Evolutionary conservation across 768 basidiomycete species (phyloP).

Genomic region (Cystofilobasidium ferigula): DNA sequence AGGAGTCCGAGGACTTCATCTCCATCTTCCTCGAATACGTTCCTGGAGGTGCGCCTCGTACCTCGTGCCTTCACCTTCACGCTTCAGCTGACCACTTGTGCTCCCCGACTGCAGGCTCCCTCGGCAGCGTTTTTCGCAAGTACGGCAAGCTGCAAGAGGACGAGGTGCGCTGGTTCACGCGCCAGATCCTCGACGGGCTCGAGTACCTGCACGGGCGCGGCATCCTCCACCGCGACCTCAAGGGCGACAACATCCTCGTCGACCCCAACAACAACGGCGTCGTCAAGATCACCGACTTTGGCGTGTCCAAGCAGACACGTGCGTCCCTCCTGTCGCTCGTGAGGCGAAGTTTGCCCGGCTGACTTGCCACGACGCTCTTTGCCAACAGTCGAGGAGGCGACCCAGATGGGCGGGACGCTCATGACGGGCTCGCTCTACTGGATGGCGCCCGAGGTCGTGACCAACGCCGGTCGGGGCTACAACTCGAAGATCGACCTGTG

Average conservation of each 20-base stretch:
- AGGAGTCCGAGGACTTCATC: slow-evolving; percentile 32
- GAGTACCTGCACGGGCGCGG: slow-evolving; percentile 84
- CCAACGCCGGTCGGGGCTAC: slow-evolving; percentile 70
- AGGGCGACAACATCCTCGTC: slow-evolving; percentile 95
- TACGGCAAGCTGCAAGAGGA: slow-evolving; percentile 87
- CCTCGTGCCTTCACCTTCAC: no score
- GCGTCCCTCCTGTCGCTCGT: slow-evolving; percentile 20
- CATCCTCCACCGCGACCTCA: slow-evolving; percentile 90
- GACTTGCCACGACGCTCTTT: slow-evolving; percentile 39
- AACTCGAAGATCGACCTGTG: slow-evolving; percentile 97
- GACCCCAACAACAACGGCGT: slow-evolving; percentile 61
- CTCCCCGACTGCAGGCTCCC: slow-evolving; percentile 46
- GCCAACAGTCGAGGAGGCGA: slow-evolving; percentile 42
- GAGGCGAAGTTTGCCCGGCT: background rate
- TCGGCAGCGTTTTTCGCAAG: slow-evolving; percentile 72
- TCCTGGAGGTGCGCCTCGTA: slow-evolving; percentile 52
- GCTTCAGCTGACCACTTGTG: background rate
- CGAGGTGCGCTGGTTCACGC: slow-evolving; percentile 59
- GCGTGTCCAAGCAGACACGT: slow-evolving; percentile 84
- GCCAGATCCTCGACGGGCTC: slow-evolving; percentile 79
- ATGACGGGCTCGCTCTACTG: slow-evolving; percentile 99
- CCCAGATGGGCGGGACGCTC: slow-evolving; percentile 44
- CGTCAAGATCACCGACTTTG: slow-evolving; percentile 97
- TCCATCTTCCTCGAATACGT: slow-evolving; percentile 94
- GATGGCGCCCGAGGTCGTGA: slow-evolving; percentile 43